Conservation (phyloP, 2,329 filamentous ascomycete species). For the Aspergillus pseudoviridinutans region DNA sequence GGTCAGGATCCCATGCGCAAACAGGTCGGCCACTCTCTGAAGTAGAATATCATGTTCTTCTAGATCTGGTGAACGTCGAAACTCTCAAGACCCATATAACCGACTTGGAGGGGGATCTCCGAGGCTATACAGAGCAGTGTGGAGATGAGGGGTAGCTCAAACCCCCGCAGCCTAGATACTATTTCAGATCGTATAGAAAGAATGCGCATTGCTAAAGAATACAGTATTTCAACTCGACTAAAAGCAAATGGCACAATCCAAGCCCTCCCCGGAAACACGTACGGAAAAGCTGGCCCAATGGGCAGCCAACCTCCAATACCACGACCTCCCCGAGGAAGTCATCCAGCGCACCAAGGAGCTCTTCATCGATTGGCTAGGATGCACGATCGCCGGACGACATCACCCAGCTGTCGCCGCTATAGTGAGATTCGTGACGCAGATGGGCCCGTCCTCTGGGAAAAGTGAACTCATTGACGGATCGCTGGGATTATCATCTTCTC, state of each 20-base stretch:
- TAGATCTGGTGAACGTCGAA: no score
- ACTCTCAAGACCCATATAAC: neutral
- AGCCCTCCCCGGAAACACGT: slow-evolving; percentile 4
- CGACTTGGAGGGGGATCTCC: neutral
- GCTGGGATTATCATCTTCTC: slow-evolving; percentile 17
- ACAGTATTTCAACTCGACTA: neutral
- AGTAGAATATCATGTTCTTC: no score
- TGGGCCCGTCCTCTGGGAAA: slow-evolving; percentile 25
- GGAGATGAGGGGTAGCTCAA: neutral
- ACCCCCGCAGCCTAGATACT: no score
- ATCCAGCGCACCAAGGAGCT: slow-evolving; percentile 30
- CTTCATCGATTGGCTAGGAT: slow-evolving; percentile 29
- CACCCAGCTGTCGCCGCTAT: slow-evolving; percentile 26
- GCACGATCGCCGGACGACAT: slow-evolving; percentile 27
- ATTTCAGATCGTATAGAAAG: no score
- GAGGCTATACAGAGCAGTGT: no score
- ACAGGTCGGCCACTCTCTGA: no score
- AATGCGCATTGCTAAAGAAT: no score
- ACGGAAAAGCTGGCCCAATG: slow-evolving; percentile 20
- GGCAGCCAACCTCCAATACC: slow-evolving; percentile 18
- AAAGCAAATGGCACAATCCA: neutral
- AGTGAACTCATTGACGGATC: slow-evolving; percentile 26
- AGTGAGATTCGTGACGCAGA: slow-evolving; percentile 19
- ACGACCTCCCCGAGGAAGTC: slow-evolving; percentile 20
- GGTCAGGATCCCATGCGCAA: no score